phyloP scores from a whole-genome alignment of 768 basidiomycete species.

The Boletus rubescentipes region DNA sequence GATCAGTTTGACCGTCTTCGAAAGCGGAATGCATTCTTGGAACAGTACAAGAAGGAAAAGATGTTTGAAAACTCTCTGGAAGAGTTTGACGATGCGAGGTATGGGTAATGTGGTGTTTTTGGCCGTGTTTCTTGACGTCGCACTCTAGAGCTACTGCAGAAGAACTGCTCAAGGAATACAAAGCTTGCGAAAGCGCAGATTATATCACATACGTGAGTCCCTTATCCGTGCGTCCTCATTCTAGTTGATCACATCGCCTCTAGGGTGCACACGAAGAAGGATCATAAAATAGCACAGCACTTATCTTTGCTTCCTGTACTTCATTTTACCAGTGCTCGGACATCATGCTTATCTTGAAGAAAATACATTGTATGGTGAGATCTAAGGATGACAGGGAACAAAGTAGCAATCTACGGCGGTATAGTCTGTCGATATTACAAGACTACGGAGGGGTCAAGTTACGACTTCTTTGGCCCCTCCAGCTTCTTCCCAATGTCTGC shows the following conservation, averaged over 20 bases:
- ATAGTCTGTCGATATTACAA: slow-evolving; percentile 29
- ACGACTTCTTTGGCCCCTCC: slow-evolving; percentile 74
- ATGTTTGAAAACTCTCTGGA: slow-evolving; percentile 92
- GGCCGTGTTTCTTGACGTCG: not conserved
- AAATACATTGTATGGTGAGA: slow-evolving; percentile 24
- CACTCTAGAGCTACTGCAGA: slow-evolving; percentile 73
- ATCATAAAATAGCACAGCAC: slow-evolving; percentile 6
- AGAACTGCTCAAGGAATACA: slow-evolving; percentile 89
- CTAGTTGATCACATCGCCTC: not conserved
- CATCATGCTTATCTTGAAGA: slow-evolving; percentile 1
- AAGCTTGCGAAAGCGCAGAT: slow-evolving; percentile 92
- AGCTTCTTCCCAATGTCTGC: slow-evolving; percentile 84
- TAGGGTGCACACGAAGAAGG: slow-evolving; percentile 39
- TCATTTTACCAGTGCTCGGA: slow-evolving; percentile 1
- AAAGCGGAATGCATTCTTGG: slow-evolving; percentile 91
- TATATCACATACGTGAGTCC: slow-evolving; percentile 83
- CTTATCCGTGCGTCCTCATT: not conserved
- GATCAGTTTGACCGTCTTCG: slow-evolving; percentile 90
- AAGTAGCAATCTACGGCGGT: slow-evolving; percentile 16
- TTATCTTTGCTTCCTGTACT: slow-evolving; percentile 6
- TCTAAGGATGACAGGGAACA: slow-evolving; percentile 23
- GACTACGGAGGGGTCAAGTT: slow-evolving; percentile 42
- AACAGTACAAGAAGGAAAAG: slow-evolving; percentile 96
- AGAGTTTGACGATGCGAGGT: slow-evolving; percentile 98
- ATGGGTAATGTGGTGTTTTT: slow-evolving; percentile 16